Evolutionary conservation across 164 flowering plant genomes (phyloP).

Genomic region (Chimonanthus salicifolius): DNA sequence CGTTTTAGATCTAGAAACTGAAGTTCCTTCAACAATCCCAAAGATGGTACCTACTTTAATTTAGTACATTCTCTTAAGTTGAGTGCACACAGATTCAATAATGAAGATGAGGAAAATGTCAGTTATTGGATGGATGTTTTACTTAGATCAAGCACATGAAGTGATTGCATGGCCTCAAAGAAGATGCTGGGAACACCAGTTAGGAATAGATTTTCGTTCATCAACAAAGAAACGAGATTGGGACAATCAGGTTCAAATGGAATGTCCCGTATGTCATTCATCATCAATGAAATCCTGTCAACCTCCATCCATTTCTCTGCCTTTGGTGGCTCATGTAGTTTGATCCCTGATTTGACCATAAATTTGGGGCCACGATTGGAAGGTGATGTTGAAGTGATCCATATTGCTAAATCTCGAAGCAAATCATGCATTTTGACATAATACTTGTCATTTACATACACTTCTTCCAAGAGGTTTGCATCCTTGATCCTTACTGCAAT

Average conservation of each 20-base stretch:
- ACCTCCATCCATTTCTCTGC: conserved; percentile 1
- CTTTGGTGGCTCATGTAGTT: not conserved
- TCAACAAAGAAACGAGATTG: not conserved
- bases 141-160: conserved; percentile 3
- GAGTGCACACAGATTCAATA: conserved; percentile 3
- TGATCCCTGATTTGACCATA: not conserved
- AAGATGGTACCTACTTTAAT: not conserved
- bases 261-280: not conserved
- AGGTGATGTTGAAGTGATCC: not conserved
- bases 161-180: conserved; percentile 3
- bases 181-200: not conserved
- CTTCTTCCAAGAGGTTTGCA: conserved; percentile 7
- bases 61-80: not conserved
- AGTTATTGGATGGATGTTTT: not conserved
- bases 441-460: too few relatives aligned
- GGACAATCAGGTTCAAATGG: conserved; percentile 1
- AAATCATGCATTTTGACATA: conserved; percentile 6
- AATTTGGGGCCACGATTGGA: not conserved
- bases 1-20: conserved; percentile 1
- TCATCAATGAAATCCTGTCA: conserved; percentile 6
- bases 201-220: not conserved
- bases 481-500: not conserved
- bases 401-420: conserved; percentile 8
- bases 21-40: not conserved
- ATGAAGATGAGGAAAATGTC: not conserved